Conservation (phyloP, 495 filamentous ascomycete species). For the Xylaria sp. region DNA sequence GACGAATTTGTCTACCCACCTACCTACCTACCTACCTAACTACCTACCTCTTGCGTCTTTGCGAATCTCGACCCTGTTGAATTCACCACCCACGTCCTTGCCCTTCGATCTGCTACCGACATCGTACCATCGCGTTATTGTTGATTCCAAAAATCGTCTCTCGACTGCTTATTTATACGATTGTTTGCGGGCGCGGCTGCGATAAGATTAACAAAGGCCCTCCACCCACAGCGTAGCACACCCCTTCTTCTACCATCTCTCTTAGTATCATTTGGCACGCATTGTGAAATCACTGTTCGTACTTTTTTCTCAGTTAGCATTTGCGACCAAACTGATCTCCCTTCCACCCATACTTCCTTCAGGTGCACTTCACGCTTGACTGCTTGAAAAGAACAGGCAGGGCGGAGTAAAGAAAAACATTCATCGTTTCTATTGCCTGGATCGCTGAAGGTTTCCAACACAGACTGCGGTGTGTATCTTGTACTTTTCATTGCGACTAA, state of each 20-base stretch:
- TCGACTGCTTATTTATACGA: not conserved
- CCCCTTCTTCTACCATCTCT: not conserved
- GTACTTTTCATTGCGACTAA: not conserved
- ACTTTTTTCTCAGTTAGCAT: not conserved
- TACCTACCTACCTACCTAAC: not conserved
- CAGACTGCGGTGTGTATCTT: not conserved
- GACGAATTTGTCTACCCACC: not conserved
- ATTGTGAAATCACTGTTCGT: not conserved
- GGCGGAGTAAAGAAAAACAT: not conserved
- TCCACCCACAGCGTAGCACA: slow-evolving; percentile 6
- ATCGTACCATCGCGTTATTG: not conserved
- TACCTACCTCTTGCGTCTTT: not conserved
- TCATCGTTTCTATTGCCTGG: not conserved
- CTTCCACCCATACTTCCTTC: not conserved
- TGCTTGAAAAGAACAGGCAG: not conserved
- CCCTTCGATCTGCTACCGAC: slow-evolving; percentile 4
- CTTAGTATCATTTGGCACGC: not conserved
- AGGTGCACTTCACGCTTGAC: not conserved
- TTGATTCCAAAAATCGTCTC: not conserved
- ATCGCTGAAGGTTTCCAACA: not conserved
- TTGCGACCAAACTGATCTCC: slow-evolving; percentile 4
- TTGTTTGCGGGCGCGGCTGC: not conserved
- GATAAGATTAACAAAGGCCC: not conserved
- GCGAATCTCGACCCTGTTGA: not conserved
- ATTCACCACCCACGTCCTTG: not conserved